phyloP scores from a whole-genome alignment of 208 protist species.

The Trypanosoma boissoni region DNA sequence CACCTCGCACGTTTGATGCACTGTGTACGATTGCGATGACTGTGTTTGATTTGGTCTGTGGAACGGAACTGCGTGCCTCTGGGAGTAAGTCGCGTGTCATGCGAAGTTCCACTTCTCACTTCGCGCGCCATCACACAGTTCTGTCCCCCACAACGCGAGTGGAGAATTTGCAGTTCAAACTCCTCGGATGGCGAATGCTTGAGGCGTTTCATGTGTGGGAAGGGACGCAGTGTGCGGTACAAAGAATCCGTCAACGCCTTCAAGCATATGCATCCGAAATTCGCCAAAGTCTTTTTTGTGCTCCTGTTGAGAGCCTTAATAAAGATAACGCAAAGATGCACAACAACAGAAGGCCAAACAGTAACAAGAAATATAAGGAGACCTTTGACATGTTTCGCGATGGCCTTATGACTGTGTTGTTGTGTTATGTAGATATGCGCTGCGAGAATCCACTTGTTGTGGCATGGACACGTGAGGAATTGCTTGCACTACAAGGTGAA shows the following conservation, averaged over 20 bases:
- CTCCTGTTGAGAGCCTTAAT: too few relatives aligned
- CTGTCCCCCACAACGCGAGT: conserved; percentile 48
- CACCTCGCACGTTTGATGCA: conserved; percentile 41
- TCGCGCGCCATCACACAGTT: conserved; percentile 54
- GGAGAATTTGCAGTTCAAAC: conserved; percentile 69
- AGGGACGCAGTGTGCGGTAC: conserved; percentile 33
- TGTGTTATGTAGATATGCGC: conserved; percentile 62
- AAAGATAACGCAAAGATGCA: too few relatives aligned
- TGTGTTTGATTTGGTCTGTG: conserved; percentile 70
- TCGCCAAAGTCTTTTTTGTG: too few relatives aligned
- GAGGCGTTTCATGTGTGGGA: conserved; percentile 68
- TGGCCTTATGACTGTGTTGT: conserved; percentile 65
- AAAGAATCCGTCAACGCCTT: too few relatives aligned
- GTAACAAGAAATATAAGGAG: too few relatives aligned
- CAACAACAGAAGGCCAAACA: too few relatives aligned
- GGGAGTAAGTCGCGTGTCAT: conserved; percentile 9
- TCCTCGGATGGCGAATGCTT: conserved; percentile 73
- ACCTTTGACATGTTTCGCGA: conserved; percentile 54
- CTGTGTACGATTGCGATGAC: conserved; percentile 54
- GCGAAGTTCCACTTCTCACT: conserved; percentile 20
- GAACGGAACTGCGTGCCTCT: conserved; percentile 42
- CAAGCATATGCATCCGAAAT: too few relatives aligned
- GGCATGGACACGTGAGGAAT: conserved; percentile 66
- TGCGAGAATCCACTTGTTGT: conserved; percentile 48
- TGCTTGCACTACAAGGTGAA: conserved; percentile 61